These are phyloP conservation scores for Solanum bukasovii DNA, from an alignment of 257 asterid genomes.

Conservation along the genomic window DNA sequence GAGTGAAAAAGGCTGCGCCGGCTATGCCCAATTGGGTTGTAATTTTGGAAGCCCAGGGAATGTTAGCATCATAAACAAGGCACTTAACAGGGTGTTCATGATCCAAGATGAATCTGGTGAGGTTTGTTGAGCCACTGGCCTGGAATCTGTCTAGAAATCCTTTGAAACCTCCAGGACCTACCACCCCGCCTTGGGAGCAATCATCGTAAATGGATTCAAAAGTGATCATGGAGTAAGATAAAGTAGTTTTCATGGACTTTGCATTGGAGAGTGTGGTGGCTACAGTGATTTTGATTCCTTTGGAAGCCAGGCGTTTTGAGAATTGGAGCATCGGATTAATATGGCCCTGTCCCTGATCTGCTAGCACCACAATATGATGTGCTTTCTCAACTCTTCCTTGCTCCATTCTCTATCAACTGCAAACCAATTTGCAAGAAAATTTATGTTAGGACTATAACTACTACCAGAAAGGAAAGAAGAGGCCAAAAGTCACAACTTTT, in stretches of 20 bases:
- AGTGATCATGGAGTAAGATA: slow-evolving; percentile 5
- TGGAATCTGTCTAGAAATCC: slow-evolving; percentile 53
- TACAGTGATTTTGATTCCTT: slow-evolving; percentile 40
- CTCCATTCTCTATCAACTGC: slow-evolving; percentile 14
- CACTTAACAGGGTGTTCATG: slow-evolving; percentile 32
- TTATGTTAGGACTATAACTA: background rate
- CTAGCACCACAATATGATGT: slow-evolving; percentile 27
- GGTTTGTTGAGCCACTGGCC: slow-evolving; percentile 26
- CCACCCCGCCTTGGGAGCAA: slow-evolving; percentile 25
- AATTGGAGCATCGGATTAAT: slow-evolving; percentile 51
- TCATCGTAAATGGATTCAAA: slow-evolving; percentile 39
- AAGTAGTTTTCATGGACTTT: slow-evolving; percentile 16
- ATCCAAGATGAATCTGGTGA: slow-evolving; percentile 19
- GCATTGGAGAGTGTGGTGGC: slow-evolving; percentile 32
- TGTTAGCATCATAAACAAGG: slow-evolving; percentile 44
- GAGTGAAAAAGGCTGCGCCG: slow-evolving; percentile 45
- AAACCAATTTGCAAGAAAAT: background rate
- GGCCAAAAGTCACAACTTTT: background rate
- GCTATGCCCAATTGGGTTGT: slow-evolving; percentile 23
- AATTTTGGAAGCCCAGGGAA: slow-evolving; percentile 36
- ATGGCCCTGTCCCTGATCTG: slow-evolving; percentile 64
- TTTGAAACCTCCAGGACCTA: slow-evolving; percentile 39
- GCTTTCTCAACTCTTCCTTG: slow-evolving; percentile 15
- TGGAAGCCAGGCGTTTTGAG: slow-evolving; percentile 38
- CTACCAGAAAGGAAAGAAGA: background rate